Evolutionary conservation across 202 grass and related monocot genomes (phyloP).

Genomic region (Digitaria exilis): DNA sequence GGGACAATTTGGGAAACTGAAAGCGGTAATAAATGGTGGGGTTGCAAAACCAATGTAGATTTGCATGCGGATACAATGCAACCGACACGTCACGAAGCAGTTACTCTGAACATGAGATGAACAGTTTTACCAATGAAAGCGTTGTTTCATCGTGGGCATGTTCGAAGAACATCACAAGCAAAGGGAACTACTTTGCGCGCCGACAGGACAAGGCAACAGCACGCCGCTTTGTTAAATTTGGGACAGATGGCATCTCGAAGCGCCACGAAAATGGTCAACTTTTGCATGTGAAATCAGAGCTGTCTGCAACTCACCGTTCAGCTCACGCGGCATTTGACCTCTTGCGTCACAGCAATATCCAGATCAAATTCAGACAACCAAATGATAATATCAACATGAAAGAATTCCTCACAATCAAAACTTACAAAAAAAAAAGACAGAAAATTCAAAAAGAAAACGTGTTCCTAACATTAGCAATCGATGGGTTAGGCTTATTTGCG

Average conservation of each 20-base stretch:
- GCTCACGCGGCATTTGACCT: conserved; percentile 39
- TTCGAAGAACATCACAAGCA: neutral
- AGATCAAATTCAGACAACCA: neutral
- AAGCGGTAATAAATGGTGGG: neutral
- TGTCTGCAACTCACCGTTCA: conserved; percentile 31
- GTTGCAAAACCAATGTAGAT: conserved; percentile 3
- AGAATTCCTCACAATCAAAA: neutral
- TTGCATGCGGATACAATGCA: neutral
- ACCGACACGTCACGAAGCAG: neutral
- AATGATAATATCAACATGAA: neutral
- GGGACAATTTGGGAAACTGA: neutral
- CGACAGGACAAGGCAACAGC: conserved; percentile 29
- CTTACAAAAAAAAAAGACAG: neutral
- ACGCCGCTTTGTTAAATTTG: conserved; percentile 4
- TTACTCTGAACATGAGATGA: neutral
- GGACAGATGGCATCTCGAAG: conserved; percentile 43
- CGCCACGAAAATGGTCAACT: conserved; percentile 40
- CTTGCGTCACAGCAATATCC: neutral
- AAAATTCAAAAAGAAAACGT: neutral
- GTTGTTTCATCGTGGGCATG: conserved; percentile 9
- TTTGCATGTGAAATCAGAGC: conserved; percentile 45
- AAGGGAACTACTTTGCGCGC: conserved; percentile 23
- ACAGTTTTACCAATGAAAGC: neutral
- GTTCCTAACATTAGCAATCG: neutral
- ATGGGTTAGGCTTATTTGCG: neutral